These are phyloP conservation scores for Albifimbria verrucaria DNA, from an alignment of 2,329 filamentous ascomycete genomes.

Conservation along the genomic window DNA sequence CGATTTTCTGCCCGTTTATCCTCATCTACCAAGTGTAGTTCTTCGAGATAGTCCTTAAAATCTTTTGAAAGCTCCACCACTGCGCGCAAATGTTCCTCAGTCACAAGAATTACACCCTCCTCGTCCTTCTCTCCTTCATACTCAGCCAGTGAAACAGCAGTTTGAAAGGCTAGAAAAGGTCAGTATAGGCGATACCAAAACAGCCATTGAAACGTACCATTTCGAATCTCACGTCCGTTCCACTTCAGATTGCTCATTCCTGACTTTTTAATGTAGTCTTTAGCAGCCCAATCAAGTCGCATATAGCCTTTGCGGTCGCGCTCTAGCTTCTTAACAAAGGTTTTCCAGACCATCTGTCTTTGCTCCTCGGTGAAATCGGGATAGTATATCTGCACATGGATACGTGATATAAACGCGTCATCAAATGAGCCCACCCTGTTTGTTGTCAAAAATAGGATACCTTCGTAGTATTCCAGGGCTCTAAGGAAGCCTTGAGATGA, in stretches of 20 bases:
- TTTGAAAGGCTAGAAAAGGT: slow-evolving; percentile 7
- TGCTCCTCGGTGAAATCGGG: slow-evolving; percentile 21
- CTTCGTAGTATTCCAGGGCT: slow-evolving; percentile 23
- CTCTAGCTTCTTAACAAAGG: slow-evolving; percentile 8
- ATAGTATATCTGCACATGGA: slow-evolving; percentile 25
- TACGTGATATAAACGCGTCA: slow-evolving; percentile 26
- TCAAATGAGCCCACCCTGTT: slow-evolving; percentile 25
- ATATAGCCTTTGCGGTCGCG: slow-evolving; percentile 5
- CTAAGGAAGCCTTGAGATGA: neutral
- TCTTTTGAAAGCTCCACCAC: slow-evolving; percentile 17
- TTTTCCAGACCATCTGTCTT: slow-evolving; percentile 20
- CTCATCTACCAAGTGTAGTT: slow-evolving; percentile 4
- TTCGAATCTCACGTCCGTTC: slow-evolving; percentile 6
- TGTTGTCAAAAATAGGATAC: slow-evolving; percentile 26
- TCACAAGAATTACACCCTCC: slow-evolving; percentile 12
- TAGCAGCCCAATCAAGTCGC: slow-evolving; percentile 1
- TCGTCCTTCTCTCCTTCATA: slow-evolving; percentile 11
- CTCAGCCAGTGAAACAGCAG: slow-evolving; percentile 6
- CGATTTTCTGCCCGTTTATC: slow-evolving; percentile 3
- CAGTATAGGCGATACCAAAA: too few species aligned
- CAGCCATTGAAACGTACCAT: too few species aligned
- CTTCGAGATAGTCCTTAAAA: slow-evolving; percentile 16
- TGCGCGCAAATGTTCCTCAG: slow-evolving; percentile 15
- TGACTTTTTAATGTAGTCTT: slow-evolving; percentile 3
- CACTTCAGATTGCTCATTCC: slow-evolving; percentile 3